phyloP scores from a whole-genome alignment of 495 filamentous ascomycete genomes.

The Neurospora tetrasperma region DNA sequence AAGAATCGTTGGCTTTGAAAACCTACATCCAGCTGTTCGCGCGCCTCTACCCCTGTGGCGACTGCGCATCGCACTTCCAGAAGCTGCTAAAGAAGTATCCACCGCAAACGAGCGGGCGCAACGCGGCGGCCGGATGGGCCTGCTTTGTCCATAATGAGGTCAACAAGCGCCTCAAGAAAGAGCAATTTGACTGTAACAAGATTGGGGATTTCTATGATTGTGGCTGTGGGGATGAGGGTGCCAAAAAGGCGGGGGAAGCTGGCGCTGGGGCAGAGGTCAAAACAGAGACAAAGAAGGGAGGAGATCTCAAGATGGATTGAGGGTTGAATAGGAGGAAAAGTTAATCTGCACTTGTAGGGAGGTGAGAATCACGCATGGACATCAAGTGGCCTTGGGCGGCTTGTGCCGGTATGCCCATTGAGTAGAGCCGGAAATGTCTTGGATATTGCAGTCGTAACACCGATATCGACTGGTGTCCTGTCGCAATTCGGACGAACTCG shows the following conservation, averaged over 20 bases:
- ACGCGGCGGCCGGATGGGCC: constrained; percentile 79
- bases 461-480: background rate
- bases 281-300: constrained; percentile 3
- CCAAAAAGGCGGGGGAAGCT: constrained; percentile 16
- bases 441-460: background rate
- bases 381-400: background rate
- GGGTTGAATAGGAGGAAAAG: constrained; percentile 11
- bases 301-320: constrained; percentile 33
- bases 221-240: constrained; percentile 73
- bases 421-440: background rate
- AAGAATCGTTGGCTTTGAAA: constrained; percentile 74
- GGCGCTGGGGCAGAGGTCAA: background rate
- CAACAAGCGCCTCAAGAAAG: constrained; percentile 76
- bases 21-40: constrained; percentile 86
- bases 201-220: constrained; percentile 94
- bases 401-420: background rate
- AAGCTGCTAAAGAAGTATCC: constrained; percentile 71
- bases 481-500: background rate
- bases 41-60: constrained; percentile 88
- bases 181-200: constrained; percentile 74
- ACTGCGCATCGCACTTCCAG: constrained; percentile 89
- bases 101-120: constrained; percentile 80
- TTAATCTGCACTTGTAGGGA: background rate
- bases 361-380: background rate
- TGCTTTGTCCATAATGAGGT: constrained; percentile 94